Evolutionary conservation across 129 eudicot genomes (phyloP).

Genomic region (Rutidosis leptorrhynchoides): DNA sequence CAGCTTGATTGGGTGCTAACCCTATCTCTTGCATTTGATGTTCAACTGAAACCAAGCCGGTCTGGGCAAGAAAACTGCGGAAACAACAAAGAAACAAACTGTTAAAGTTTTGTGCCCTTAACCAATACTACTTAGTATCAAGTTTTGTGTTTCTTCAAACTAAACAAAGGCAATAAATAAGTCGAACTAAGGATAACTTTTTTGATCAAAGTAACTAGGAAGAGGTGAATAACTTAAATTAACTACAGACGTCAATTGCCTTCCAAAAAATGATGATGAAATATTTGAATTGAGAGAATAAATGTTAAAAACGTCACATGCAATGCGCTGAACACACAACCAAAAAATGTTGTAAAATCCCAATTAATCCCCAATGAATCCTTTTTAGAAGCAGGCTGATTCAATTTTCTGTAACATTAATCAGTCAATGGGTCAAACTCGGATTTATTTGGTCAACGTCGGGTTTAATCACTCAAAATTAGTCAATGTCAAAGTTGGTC

Average conservation of each 20-base stretch:
- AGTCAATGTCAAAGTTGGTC: too few species aligned
- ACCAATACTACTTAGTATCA: too few species aligned
- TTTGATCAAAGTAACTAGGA: too few species aligned
- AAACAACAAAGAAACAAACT: constrained; percentile 20
- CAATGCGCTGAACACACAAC: background rate
- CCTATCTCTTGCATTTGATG: constrained; percentile 95
- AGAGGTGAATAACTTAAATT: too few species aligned
- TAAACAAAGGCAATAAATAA: background rate
- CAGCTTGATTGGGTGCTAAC: constrained; percentile 42
- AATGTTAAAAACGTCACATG: background rate
- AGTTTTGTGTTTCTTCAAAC: background rate
- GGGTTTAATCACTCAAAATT: too few species aligned
- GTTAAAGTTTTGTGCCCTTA: background rate
- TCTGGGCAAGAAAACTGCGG: constrained; percentile 86
- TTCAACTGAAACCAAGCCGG: constrained; percentile 85
- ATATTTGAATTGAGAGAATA: background rate
- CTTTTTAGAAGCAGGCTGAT: too few species aligned
- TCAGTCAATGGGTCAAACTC: too few species aligned
- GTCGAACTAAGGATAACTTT: background rate
- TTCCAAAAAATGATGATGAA: background rate
- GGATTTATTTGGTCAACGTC: too few species aligned
- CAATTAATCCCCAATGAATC: too few species aligned
- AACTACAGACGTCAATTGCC: background rate
- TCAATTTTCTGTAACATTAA: too few species aligned
- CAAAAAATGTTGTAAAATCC: too few species aligned